Conservation (phyloP, 371 early-diverging fungal species). For the Syncephalastrum sp. region DNA sequence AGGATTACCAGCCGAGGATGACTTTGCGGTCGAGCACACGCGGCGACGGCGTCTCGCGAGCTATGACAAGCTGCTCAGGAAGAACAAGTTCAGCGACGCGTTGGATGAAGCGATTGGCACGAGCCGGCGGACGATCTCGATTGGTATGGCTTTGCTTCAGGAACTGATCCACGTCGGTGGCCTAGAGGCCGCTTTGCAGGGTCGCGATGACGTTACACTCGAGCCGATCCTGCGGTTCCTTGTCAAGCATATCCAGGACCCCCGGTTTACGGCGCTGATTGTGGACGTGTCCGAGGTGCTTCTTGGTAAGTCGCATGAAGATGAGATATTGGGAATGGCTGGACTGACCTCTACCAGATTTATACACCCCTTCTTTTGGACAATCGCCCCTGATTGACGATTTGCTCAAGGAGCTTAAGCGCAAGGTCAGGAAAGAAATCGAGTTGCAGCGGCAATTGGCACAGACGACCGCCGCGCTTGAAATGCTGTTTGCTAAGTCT, state of each 20-base stretch:
- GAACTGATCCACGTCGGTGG: slow-evolving; percentile 89
- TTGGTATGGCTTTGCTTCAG: slow-evolving; percentile 76
- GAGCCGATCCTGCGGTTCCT: slow-evolving; percentile 83
- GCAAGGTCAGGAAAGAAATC: slow-evolving; percentile 73
- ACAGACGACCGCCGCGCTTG: slow-evolving; percentile 79
- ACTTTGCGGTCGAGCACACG: slow-evolving; percentile 68
- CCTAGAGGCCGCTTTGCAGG: slow-evolving; percentile 74
- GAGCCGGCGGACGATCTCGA: slow-evolving; percentile 47
- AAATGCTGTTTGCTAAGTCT: slow-evolving; percentile 66
- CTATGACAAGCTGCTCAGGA: slow-evolving; percentile 80
- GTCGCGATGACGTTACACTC: slow-evolving; percentile 84
- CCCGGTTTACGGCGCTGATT: slow-evolving; percentile 73
- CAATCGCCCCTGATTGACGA: slow-evolving; percentile 77
- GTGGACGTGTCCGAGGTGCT: slow-evolving; percentile 74
- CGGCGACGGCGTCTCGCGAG: slow-evolving; percentile 60
- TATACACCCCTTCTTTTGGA: slow-evolving; percentile 76
- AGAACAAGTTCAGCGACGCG: slow-evolving; percentile 86
- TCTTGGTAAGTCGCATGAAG: slow-evolving; percentile 54
- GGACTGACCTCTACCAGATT: slow-evolving; percentile 46
- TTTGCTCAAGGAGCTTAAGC: slow-evolving; percentile 57
- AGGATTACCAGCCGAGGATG: slow-evolving; percentile 45
- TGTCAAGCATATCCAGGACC: slow-evolving; percentile 72
- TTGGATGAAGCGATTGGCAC: slow-evolving; percentile 72
- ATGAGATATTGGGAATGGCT: slow-evolving; percentile 56
- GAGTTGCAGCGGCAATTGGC: slow-evolving; percentile 71